Conservation (phyloP, 768 basidiomycete genomes). For the Lactarius hatsudake region DNA sequence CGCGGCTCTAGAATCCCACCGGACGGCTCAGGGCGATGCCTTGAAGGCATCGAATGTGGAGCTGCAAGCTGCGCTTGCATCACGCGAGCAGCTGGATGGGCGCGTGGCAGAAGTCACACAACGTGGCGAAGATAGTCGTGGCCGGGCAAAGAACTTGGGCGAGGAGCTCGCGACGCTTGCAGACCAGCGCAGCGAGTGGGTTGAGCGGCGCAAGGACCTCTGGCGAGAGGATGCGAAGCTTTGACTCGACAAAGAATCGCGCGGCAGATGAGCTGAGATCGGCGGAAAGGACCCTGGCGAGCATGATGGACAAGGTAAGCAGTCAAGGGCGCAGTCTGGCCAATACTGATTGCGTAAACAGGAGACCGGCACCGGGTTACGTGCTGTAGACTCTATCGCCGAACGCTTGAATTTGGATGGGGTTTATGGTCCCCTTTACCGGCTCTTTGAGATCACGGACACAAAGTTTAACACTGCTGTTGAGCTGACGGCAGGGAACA, state of each 20-base stretch:
- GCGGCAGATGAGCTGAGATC: constrained; percentile 78
- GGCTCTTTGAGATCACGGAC: constrained; percentile 88
- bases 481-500: constrained; percentile 94
- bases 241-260: constrained; percentile 71
- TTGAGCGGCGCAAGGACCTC: constrained; percentile 83
- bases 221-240: constrained; percentile 96
- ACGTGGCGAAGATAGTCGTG: constrained; percentile 64
- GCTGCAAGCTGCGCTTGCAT: constrained; percentile 45
- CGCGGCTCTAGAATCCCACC: constrained; percentile 59
- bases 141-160: constrained; percentile 51
- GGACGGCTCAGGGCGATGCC: constrained; percentile 52
- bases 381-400: constrained; percentile 81
- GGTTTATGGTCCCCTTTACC: constrained; percentile 92
- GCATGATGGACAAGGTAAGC: constrained; percentile 94
- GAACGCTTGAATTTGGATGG: constrained; percentile 72
- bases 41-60: constrained; percentile 54
- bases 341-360: constrained; percentile 35
- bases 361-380: constrained; percentile 89
- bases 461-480: constrained; percentile 87
- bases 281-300: constrained; percentile 73
- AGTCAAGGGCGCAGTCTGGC: constrained; percentile 9
- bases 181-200: constrained; percentile 64
- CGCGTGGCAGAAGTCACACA: constrained; percentile 54
- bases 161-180: constrained; percentile 62
- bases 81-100: constrained; percentile 55